Conservation (phyloP, 1,139 yeast genomes). For the Scheffersomyces stambukii region DNA sequence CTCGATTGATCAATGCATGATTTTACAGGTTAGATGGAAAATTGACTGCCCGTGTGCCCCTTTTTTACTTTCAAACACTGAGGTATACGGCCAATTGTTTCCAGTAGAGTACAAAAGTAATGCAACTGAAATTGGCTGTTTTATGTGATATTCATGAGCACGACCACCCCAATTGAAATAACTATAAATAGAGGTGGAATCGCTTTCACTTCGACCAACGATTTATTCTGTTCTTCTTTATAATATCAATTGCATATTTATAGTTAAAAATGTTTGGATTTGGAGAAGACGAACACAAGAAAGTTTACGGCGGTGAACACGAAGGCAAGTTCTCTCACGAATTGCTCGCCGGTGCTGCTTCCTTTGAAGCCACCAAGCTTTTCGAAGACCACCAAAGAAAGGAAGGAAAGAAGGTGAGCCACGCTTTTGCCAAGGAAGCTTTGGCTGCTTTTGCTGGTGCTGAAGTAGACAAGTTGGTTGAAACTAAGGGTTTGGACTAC, state of each 20-base stretch:
- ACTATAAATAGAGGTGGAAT: conserved; percentile 3
- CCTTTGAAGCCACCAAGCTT: conserved; percentile 29
- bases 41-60: too few species aligned
- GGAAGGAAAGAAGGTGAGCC: conserved; percentile 30
- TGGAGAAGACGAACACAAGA: conserved; percentile 44
- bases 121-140: too few species aligned
- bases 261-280: conserved; percentile 17
- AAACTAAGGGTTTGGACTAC: conserved; percentile 32
- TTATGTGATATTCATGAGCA: too few species aligned
- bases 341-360: conserved; percentile 31
- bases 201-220: neutral
- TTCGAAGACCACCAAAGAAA: conserved; percentile 31
- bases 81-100: too few species aligned
- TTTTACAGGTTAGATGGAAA: too few species aligned
- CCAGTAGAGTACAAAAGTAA: too few species aligned
- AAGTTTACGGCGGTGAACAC: conserved; percentile 28
- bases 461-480: conserved; percentile 32
- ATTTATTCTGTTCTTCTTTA: neutral
- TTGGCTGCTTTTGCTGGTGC: conserved; percentile 30
- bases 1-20: too few species aligned
- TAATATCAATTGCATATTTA: too few species aligned
- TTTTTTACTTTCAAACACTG: too few species aligned
- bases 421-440: conserved; percentile 27
- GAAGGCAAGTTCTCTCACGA: conserved; percentile 31
- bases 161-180: too few species aligned